Percentiles rank a stretch among this genome's conserved stretches.
Evolutionary conservation across 2,329 filamentous ascomycete genomes (phyloP).

Genomic region (Sporothrix dimorphospora): DNA sequence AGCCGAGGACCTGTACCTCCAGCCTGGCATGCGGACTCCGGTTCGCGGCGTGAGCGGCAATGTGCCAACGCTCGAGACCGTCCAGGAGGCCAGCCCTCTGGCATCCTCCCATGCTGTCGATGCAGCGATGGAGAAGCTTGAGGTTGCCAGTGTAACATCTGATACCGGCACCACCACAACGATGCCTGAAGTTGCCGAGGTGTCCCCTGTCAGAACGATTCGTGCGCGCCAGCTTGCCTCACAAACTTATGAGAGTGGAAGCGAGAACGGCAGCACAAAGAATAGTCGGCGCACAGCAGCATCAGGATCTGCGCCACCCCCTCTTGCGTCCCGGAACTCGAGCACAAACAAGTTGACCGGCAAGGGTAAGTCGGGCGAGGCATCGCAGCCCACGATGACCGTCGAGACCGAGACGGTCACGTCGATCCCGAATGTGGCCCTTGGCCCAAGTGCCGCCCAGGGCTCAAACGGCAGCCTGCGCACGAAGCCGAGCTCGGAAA

Average conservation of each 20-base stretch:
- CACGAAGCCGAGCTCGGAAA: constrained; percentile 90
- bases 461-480: constrained; percentile 74
- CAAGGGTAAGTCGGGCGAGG: constrained; percentile 72
- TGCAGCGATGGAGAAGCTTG: constrained; percentile 54
- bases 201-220: constrained; percentile 47
- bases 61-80: constrained; percentile 76
- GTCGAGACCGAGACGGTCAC: constrained; percentile 96
- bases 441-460: constrained; percentile 67
- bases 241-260: constrained; percentile 50
- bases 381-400: constrained; percentile 87
- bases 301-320: constrained; percentile 43
- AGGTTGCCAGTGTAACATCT: constrained; percentile 50
- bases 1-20: constrained; percentile 52
- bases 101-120: constrained; percentile 63
- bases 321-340: constrained; percentile 66
- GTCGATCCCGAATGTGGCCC: constrained; percentile 81
- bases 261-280: constrained; percentile 61
- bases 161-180: constrained; percentile 48
- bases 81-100: constrained; percentile 84
- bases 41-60: constrained; percentile 62
- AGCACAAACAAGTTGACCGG: constrained; percentile 64
- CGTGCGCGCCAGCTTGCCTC: constrained; percentile 59
- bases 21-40: constrained; percentile 62
- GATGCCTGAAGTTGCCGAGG: constrained; percentile 47
- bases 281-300: constrained; percentile 49